Percentiles rank a stretch among this genome's conserved stretches.
phyloP scores from a whole-genome alignment of 768 basidiomycete genomes.

The Macrolepiota fuliginosa region DNA sequence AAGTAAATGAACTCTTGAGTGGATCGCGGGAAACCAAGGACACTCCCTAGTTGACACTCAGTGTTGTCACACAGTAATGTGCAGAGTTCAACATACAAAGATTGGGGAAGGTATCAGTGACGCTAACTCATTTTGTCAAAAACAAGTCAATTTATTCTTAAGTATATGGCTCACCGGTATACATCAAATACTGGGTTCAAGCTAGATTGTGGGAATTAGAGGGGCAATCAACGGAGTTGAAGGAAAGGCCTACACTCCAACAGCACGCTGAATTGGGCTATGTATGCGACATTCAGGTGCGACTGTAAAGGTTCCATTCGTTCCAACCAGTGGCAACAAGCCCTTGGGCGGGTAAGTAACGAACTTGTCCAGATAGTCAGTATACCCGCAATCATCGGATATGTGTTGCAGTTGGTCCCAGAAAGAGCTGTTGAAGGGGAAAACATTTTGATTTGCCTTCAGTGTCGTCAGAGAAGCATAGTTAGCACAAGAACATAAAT shows the following conservation, averaged over 20 bases:
- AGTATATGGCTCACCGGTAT: constrained; percentile 40
- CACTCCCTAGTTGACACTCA: constrained; percentile 44
- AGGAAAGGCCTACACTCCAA: constrained; percentile 37
- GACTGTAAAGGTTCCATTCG: constrained; percentile 44
- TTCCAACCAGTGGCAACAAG: constrained; percentile 56
- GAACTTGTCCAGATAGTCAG: constrained; percentile 57
- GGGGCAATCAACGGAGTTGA: not conserved
- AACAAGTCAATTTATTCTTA: too few relatives aligned
- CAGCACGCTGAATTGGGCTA: constrained; percentile 51
- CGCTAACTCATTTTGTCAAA: constrained; percentile 31
- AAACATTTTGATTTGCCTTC: constrained; percentile 54
- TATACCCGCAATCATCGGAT: constrained; percentile 58
- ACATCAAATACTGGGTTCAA: constrained; percentile 76
- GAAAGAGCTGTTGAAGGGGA: constrained; percentile 58
- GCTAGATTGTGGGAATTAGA: constrained; percentile 22
- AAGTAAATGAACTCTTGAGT: constrained; percentile 69
- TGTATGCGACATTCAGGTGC: constrained; percentile 52
- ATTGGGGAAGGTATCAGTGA: constrained; percentile 73
- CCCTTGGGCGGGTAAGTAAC: constrained; percentile 68
- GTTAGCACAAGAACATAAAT: not conserved
- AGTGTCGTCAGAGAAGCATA: not conserved
- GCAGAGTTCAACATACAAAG: constrained; percentile 29
- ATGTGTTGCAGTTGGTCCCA: constrained; percentile 50
- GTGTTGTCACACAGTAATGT: not conserved
- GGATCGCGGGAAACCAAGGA: constrained; percentile 71